Percentiles rank a stretch among this genome's conserved stretches.
phyloP scores from a whole-genome alignment of 2,329 filamentous ascomycete genomes.

The Celoporthe dispersa region DNA sequence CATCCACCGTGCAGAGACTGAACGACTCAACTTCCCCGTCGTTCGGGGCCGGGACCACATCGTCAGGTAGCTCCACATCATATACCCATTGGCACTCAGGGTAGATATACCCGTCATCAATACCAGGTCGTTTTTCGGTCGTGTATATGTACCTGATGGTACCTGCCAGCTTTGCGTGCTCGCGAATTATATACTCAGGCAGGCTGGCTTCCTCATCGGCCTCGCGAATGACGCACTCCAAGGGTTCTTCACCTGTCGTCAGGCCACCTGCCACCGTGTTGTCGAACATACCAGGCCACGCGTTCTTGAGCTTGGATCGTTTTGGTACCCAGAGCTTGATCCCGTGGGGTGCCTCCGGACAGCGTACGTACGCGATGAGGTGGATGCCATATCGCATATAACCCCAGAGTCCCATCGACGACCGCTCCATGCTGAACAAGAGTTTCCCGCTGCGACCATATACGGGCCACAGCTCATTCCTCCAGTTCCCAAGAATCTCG shows the following conservation, averaged over 20 bases:
- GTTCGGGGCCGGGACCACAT: slow-evolving; percentile 73
- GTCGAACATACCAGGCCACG: slow-evolving; percentile 90
- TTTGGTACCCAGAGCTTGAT: slow-evolving; percentile 85
- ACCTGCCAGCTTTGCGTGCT: slow-evolving; percentile 62
- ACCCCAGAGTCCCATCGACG: slow-evolving; percentile 74
- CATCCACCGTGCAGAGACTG: slow-evolving; percentile 74
- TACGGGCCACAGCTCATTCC: slow-evolving; percentile 79
- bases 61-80: slow-evolving; percentile 76
- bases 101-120: slow-evolving; percentile 81
- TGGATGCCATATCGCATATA: slow-evolving; percentile 80
- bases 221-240: slow-evolving; percentile 84
- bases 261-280: slow-evolving; percentile 90
- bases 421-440: slow-evolving; percentile 78
- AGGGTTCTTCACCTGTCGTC: slow-evolving; percentile 76
- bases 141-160: slow-evolving; percentile 86
- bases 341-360: slow-evolving; percentile 52
- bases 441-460: slow-evolving; percentile 67
- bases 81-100: slow-evolving; percentile 93
- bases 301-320: slow-evolving; percentile 77
- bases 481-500: slow-evolving; percentile 76
- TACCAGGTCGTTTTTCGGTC: slow-evolving; percentile 74
- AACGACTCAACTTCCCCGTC: slow-evolving; percentile 92
- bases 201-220: slow-evolving; percentile 87
- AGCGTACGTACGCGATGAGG: slow-evolving; percentile 72
- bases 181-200: slow-evolving; percentile 69